These are phyloP conservation scores for Amesomyces nigricolor DNA, from an alignment of 2,329 filamentous ascomycete species.

Conservation along the genomic window DNA sequence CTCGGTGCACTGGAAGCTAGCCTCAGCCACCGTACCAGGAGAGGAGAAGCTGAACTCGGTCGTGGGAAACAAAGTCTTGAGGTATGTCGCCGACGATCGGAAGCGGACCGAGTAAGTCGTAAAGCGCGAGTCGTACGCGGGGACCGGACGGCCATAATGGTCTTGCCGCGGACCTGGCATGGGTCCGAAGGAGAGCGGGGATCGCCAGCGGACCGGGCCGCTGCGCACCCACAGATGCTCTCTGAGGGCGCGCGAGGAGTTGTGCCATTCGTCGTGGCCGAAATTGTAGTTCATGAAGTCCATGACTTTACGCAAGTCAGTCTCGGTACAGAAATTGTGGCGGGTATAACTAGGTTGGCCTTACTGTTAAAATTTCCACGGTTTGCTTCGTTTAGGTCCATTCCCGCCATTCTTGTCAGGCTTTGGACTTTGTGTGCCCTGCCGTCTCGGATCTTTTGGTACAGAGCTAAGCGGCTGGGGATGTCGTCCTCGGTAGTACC, in stretches of 20 bases:
- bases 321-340: not conserved
- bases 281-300: conserved; percentile 47
- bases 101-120: conserved; percentile 44
- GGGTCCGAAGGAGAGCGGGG: conserved; percentile 44
- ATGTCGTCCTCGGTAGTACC: conserved; percentile 6
- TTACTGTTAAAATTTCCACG: conserved; percentile 10
- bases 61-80: conserved; percentile 45
- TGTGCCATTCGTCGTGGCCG: conserved; percentile 53
- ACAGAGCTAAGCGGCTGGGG: conserved; percentile 11
- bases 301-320: conserved; percentile 16
- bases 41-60: conserved; percentile 37
- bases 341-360: not conserved
- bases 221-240: conserved; percentile 41
- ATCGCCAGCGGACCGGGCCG: conserved; percentile 37
- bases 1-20: conserved; percentile 39
- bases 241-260: conserved; percentile 44
- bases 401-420: conserved; percentile 2
- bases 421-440: conserved; percentile 24
- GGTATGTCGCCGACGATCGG: conserved; percentile 43
- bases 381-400: conserved; percentile 4
- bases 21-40: conserved; percentile 40
- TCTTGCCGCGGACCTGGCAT: conserved; percentile 41
- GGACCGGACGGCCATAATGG: conserved; percentile 23
- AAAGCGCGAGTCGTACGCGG: conserved; percentile 31
- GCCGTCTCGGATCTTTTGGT: conserved; percentile 12